Evolutionary conservation across 1,284 basidiomycete genomes (phyloP), one percentile per base, ranked within the genome.

Genomic region (Kalmanozyma brasiliensis): DNA sequence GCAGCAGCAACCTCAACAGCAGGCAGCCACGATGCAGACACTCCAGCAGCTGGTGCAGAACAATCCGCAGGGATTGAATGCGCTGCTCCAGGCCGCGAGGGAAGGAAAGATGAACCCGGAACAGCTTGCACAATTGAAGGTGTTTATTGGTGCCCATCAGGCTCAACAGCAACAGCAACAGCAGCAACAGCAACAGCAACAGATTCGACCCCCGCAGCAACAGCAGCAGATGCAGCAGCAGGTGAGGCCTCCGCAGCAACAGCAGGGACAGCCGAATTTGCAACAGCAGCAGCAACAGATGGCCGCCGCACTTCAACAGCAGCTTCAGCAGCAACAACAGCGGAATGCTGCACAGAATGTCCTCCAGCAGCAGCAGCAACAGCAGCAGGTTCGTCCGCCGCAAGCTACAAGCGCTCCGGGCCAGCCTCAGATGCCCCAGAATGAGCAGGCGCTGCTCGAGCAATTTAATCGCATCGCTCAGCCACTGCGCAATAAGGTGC

Each of bases 391-490:
- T 1, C 47, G 46, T 29, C 56, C 51, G 14, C 52, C 53, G 29
- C 52, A 60, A 30, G 57, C 23, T 22, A 23, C 42, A 24, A 58
- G 57, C 33, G 52, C 42, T 22, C 46, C 49, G 20, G 53, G 23
- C 9, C 59, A 66, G 41, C 64, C 57, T 2, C 65, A 68, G 29
- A 47, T 71, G 4, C 73, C 71, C 4, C 66, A 68, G n/a, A 68
- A 62, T 16, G 73, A 78, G 52, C 68, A 70, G 13, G 67, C 68
- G 36, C 48, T 76, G 16, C 46, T 76, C 52, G 74, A 76, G 48
- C 73, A 76, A 35, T 76, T 78, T 48, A 74, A 78, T 42, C 65
- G 68, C 11, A 61, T 74, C 48, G 71, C 74, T 19, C 69, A 75
- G 20, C 73, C 74, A n/a, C 49, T 76, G 8, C 48, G 65, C 36